Conservation (phyloP, 768 basidiomycete genomes). For the Mycena kentingensis region DNA sequence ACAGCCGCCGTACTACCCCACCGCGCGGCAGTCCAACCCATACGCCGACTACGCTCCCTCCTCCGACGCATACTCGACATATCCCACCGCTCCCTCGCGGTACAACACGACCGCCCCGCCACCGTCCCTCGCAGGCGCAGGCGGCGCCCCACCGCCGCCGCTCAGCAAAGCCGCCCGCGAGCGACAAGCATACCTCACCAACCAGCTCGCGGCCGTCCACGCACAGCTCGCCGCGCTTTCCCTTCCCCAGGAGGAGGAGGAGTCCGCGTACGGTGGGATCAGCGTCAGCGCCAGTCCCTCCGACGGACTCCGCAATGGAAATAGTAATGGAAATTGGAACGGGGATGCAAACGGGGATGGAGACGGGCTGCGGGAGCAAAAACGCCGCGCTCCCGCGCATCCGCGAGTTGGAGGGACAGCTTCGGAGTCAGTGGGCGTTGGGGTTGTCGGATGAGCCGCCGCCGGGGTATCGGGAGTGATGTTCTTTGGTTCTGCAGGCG, state of each 20-base stretch:
- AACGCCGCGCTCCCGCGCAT: conserved; percentile 6
- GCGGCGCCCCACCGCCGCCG: no score
- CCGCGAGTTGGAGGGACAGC: conserved; percentile 5
- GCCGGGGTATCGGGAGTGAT: conserved; percentile 10
- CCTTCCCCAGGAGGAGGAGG: no score
- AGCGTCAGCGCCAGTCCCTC: not conserved
- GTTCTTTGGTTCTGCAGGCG: no score
- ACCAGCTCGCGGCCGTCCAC: conserved; percentile 7
- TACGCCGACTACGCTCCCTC: no score
- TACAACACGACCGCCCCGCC: no score
- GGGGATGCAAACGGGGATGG: no score
- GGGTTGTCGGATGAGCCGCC: conserved; percentile 14
- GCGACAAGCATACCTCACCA: conserved; percentile 6
- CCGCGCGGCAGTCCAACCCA: no score
- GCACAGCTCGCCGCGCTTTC: conserved; percentile 2
- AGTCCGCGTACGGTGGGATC: not conserved
- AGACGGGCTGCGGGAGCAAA: not conserved
- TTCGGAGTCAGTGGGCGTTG: conserved; percentile 6
- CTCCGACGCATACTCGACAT: no score
- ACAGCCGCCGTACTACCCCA: no score
- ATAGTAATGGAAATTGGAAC: no score
- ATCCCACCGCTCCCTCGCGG: no score
- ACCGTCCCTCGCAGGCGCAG: no score
- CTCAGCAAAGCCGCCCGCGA: conserved; percentile 5
- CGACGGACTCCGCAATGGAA: not conserved